phyloP scores from a whole-genome alignment of 179 eudicot species.

The Spergularia azorica region DNA sequence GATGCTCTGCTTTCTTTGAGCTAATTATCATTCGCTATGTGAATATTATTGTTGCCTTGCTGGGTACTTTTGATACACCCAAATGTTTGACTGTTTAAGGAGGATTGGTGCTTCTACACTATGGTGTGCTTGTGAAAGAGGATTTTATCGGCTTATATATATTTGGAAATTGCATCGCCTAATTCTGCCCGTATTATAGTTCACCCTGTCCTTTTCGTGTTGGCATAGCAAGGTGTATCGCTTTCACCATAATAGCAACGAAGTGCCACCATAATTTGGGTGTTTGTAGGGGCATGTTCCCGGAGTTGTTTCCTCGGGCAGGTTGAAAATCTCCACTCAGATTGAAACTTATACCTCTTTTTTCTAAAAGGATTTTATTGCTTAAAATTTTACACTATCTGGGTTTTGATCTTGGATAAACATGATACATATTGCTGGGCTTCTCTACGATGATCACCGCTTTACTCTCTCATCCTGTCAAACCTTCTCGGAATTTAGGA shows the following conservation, averaged over 20 bases:
- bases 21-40: too few species aligned
- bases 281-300: not conserved
- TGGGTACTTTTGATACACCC: too few species aligned
- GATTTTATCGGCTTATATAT: not conserved
- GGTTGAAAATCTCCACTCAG: not conserved
- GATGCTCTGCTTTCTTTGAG: too few species aligned
- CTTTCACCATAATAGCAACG: not conserved
- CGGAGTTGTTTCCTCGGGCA: not conserved
- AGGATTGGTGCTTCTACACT: not conserved
- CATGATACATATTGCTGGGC: not conserved
- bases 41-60: too few species aligned
- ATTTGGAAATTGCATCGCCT: not conserved
- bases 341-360: not conserved
- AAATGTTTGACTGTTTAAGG: too few species aligned
- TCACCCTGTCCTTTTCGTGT: not conserved
- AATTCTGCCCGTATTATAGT: not conserved
- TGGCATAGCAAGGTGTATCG: not conserved
- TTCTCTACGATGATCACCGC: not conserved
- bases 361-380: not conserved
- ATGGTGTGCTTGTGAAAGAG: not conserved
- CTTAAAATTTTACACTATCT: not conserved
- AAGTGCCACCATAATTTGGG: not conserved
- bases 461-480: not conserved
- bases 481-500: slow-evolving; percentile 1
- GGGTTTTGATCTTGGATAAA: not conserved